Evolutionary conservation across 305 asterid species (phyloP).

Genomic region (Caryopteris hybrid): DNA sequence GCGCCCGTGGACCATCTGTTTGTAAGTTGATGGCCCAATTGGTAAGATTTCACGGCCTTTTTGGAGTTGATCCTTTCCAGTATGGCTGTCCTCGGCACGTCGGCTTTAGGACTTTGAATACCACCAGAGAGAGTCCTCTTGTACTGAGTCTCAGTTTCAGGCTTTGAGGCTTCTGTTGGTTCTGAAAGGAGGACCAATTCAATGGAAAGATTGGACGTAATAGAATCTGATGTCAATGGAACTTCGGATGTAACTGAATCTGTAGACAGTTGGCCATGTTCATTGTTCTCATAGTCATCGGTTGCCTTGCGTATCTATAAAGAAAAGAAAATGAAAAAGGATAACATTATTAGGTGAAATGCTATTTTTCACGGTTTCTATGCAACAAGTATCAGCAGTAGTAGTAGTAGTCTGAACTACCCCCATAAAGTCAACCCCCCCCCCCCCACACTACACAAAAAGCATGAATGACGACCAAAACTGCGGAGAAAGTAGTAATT

Average conservation of each 20-base stretch:
- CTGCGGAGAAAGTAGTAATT: background rate
- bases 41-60: conserved; percentile 61
- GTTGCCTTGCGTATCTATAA: conserved; percentile 33
- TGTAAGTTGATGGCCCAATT: conserved; percentile 63
- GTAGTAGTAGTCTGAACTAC: background rate
- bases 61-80: conserved; percentile 71
- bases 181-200: conserved; percentile 22
- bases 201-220: conserved; percentile 24
- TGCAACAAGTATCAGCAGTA: background rate
- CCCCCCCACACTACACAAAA: background rate
- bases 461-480: conserved; percentile 8
- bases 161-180: conserved; percentile 23
- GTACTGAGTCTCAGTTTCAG: conserved; percentile 28
- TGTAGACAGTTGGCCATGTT: conserved; percentile 19
- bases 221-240: conserved; percentile 28
- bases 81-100: conserved; percentile 52
- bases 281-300: conserved; percentile 48
- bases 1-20: conserved; percentile 77
- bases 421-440: background rate
- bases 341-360: no score
- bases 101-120: conserved; percentile 64
- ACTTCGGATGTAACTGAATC: conserved; percentile 18
- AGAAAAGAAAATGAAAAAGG: no score
- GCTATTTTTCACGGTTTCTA: background rate
- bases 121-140: conserved; percentile 71